phyloP scores from a whole-genome alignment of 2,329 filamentous ascomycete genomes.

The Sporothrix schenckii region DNA sequence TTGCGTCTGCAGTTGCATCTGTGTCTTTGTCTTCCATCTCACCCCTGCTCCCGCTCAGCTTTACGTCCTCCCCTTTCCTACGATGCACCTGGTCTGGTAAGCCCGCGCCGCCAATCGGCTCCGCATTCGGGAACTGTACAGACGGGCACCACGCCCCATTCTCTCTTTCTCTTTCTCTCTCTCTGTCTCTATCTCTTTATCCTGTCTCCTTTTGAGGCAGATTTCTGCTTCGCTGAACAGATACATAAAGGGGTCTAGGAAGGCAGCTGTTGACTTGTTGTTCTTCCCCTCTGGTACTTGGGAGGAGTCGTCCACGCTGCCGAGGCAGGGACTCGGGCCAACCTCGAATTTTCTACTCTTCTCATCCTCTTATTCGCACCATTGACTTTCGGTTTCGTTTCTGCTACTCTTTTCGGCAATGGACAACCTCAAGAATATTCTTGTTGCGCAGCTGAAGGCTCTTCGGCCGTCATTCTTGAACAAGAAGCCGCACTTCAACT shows the following conservation, averaged over 20 bases:
- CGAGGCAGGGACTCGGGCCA: background rate
- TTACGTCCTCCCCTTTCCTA: background rate
- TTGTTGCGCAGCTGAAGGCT: slow-evolving; percentile 51
- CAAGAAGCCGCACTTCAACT: slow-evolving; percentile 72
- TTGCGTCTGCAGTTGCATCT: background rate
- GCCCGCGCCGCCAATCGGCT: slow-evolving; percentile 29
- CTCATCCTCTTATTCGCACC: background rate
- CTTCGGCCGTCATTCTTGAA: slow-evolving; percentile 61
- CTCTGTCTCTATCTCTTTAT: background rate
- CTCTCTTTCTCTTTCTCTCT: background rate
- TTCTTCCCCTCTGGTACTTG: background rate
- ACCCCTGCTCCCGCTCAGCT: slow-evolving; percentile 1
- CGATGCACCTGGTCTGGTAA: slow-evolving; percentile 29
- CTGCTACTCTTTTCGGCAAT: slow-evolving; percentile 20
- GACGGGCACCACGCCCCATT: background rate
- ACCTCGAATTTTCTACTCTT: slow-evolving; percentile 6
- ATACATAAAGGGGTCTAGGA: slow-evolving; percentile 6
- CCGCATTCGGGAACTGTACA: slow-evolving; percentile 22
- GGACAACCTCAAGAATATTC: slow-evolving; percentile 33
- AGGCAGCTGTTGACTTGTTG: background rate
- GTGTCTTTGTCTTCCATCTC: too few species aligned
- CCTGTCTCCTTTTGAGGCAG: background rate
- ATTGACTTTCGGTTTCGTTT: background rate
- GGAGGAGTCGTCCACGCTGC: background rate
- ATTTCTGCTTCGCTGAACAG: slow-evolving; percentile 10